Base-by-base conservation (phyloP, 164 flowering plant genomes). In the Chimonanthus salicifolius region DNA sequence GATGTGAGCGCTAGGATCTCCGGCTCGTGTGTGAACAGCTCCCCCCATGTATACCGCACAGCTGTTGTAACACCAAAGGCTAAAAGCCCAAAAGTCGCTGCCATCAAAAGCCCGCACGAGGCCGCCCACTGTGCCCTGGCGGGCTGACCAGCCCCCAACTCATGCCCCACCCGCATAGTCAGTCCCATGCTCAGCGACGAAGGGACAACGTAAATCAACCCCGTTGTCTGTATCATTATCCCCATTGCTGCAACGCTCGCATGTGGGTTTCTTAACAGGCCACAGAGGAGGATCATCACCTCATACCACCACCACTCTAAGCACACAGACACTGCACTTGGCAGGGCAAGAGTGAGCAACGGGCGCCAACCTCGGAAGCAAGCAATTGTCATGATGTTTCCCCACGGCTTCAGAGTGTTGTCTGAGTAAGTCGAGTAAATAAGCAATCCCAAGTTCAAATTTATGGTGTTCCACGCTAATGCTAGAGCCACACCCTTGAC, bases 281-380 rank as follows among this genome's bases (percentile, higher is more conserved):
- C 97, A 0, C 85, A 80, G 13, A 90, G 72, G 7, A 91, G 47
- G 5, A 86, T 79, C 91, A 91, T 88, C 16, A 91, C 68, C 74
- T 91, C 94, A 16, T 88, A 91, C 91, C 92, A 91, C 91, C 97
- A 89, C 92, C 94, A 91, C 67, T 90, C 94, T 20, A 91, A 75
- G 83, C 97, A 91, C 1, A 91, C 94, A 0, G 90, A 84, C 4
- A 81, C 21, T 15, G 88, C 87, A 45, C 90, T 89, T 0, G 91
- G 91, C 8, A 85, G 71, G 0, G 94, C 88, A 0, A 86, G 79
- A 4, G n/a, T 6, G 4, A 89, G 69, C 15, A 89, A 70, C 0
- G 82, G 78, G n/a, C 62, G 72, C 89, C 90, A 87, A 2, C 66
- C 80, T 3, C 48, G 50, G 16, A 82, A 71, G 63, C 79, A 73